Conservation (phyloP, 2,329 filamentous ascomycete species). For the Colletotrichum navitas region DNA sequence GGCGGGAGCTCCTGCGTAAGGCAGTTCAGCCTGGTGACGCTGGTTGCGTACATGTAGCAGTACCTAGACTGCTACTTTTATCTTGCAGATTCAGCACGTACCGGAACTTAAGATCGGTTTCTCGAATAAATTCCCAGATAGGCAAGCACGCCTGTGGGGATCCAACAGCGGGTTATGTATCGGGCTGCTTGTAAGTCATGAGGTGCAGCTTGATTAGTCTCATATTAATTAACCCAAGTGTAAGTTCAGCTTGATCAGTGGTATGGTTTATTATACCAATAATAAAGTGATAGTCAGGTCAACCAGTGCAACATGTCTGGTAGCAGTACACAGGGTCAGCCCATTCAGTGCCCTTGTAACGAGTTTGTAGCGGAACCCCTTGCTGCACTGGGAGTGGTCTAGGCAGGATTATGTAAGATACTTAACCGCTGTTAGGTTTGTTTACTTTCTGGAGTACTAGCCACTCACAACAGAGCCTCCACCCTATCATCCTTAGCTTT, state of each 20-base stretch:
- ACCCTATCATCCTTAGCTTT: constrained; percentile 15
- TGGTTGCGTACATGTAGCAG: constrained; percentile 32
- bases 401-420: constrained; percentile 38
- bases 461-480: constrained; percentile 42
- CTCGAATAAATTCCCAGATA: neutral
- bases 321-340: neutral
- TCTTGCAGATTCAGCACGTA: neutral
- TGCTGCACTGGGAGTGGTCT: neutral
- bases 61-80: neutral
- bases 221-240: too few species aligned
- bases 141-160: constrained; percentile 5
- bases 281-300: neutral
- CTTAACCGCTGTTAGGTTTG: constrained; percentile 41
- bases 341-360: constrained; percentile 1
- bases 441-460: constrained; percentile 45
- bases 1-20: constrained; percentile 53
- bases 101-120: neutral
- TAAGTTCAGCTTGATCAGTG: neutral
- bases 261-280: neutral
- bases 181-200: too few species aligned
- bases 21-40: constrained; percentile 59
- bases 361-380: neutral
- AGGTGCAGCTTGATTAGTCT: neutral
- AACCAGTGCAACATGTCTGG: neutral
- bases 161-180: neutral